Evolutionary conservation across 164 flowering plant species (phyloP).

Genomic region (Aristolochia contorta): DNA sequence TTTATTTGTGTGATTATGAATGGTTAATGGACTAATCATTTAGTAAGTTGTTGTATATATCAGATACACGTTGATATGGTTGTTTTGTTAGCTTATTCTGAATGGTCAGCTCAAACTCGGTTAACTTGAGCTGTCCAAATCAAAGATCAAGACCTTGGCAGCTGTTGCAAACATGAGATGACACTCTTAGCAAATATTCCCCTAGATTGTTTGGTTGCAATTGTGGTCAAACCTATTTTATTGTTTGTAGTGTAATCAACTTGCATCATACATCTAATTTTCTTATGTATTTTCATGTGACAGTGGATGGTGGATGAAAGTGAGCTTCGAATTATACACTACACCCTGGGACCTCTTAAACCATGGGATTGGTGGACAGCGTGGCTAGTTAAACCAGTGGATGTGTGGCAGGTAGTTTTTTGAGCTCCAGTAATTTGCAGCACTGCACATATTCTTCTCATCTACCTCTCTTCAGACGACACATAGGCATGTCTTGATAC

Average conservation of each 20-base stretch:
- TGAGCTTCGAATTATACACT: constrained; percentile 89
- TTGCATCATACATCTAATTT: too few relatives aligned
- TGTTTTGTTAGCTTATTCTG: too few relatives aligned
- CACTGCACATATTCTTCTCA: background rate
- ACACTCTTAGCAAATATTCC: too few relatives aligned
- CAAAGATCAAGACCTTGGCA: too few relatives aligned
- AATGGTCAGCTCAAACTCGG: too few relatives aligned
- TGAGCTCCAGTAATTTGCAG: background rate
- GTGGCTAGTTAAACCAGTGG: constrained; percentile 97
- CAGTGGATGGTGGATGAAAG: constrained; percentile 99
- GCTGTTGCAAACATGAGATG: too few relatives aligned
- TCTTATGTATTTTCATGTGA: constrained; percentile 11
- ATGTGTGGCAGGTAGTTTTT: constrained; percentile 83
- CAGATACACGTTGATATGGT: too few relatives aligned
- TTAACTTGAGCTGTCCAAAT: too few relatives aligned
- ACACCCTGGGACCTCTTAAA: constrained; percentile 98
- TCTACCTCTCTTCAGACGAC: background rate
- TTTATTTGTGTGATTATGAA: too few relatives aligned
- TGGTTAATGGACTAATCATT: too few relatives aligned
- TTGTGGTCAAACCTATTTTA: background rate
- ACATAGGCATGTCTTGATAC: background rate
- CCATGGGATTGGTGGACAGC: constrained; percentile 99
- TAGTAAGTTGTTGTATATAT: too few relatives aligned
- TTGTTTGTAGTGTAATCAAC: too few relatives aligned
- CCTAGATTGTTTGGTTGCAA: background rate